These are phyloP conservation scores for Raddia distichophylla DNA, from an alignment of 176 grass and related monocot species.

Conservation along the genomic window DNA sequence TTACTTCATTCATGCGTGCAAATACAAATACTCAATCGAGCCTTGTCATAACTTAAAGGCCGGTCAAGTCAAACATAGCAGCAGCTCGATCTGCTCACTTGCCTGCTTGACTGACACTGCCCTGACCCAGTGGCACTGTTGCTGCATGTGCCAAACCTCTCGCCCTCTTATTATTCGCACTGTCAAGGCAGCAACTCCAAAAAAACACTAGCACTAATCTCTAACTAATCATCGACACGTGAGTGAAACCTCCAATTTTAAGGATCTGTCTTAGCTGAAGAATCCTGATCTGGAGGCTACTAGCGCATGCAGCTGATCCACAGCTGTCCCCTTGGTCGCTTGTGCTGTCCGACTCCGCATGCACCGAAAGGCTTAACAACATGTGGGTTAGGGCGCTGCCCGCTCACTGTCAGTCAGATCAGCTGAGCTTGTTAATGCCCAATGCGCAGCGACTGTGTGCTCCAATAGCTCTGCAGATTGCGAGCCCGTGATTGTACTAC, in stretches of 20 bases:
- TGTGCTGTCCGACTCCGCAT: conserved; percentile 29
- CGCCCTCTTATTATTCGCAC: neutral
- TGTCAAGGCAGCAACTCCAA: conserved; percentile 14
- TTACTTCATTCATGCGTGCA: neutral
- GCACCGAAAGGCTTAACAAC: conserved; percentile 32
- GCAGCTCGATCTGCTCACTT: neutral
- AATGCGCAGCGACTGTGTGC: conserved; percentile 27
- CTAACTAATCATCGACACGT: neutral
- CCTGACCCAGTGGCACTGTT: conserved; percentile 5
- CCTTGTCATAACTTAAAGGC: neutral
- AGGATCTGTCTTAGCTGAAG: neutral
- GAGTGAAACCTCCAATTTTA: neutral
- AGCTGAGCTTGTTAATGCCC: conserved; percentile 26
- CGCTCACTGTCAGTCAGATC: conserved; percentile 10
- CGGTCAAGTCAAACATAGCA: conserved; percentile 41
- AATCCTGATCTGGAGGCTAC: conserved; percentile 31
- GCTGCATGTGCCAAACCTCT: conserved; percentile 42
- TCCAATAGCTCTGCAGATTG: conserved; percentile 7
- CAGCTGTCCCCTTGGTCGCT: conserved; percentile 56
- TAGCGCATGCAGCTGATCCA: conserved; percentile 1
- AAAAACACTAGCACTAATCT: neutral
- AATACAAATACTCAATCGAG: neutral
- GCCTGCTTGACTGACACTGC: conserved; percentile 28
- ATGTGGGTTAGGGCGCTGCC: conserved; percentile 10
- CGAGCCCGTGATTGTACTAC: conserved; percentile 39